Conservation (phyloP, 495 filamentous ascomycete genomes). For the Astrothelium subdiscretum region DNA sequence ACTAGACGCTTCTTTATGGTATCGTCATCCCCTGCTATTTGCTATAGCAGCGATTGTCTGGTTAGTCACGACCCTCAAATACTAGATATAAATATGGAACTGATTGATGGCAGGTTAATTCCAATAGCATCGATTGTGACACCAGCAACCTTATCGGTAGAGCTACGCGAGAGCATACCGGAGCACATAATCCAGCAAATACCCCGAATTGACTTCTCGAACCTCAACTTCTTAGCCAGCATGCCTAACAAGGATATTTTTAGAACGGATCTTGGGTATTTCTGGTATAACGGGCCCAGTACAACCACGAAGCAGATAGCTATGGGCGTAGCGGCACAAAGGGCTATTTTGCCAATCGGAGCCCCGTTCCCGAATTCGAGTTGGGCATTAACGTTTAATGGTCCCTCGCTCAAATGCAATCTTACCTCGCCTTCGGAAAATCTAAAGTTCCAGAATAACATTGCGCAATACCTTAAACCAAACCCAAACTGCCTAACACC, state of each 20-base stretch:
- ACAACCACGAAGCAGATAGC: background rate
- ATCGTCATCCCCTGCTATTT: background rate
- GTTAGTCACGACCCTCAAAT: background rate
- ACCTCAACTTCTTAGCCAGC: background rate
- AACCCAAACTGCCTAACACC: background rate
- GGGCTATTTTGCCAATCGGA: background rate
- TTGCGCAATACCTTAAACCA: background rate
- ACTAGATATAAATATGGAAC: background rate
- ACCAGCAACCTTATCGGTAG: constrained; percentile 9
- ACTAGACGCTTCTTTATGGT: background rate
- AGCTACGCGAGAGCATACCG: background rate
- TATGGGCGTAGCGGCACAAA: background rate
- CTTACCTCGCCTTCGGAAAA: background rate
- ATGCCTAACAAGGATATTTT: background rate
- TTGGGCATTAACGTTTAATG: background rate
- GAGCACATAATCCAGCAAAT: background rate
- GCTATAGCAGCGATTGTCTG: background rate
- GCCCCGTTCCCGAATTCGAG: background rate
- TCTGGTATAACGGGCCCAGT: background rate
- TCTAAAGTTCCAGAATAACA: background rate
- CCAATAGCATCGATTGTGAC: constrained; percentile 9
- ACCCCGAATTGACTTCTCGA: background rate
- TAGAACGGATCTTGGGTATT: background rate
- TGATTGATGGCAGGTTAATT: constrained; percentile 2
- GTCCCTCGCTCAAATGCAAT: background rate